phyloP scores from a whole-genome alignment of 495 filamentous ascomycete genomes.

The Trichoderma gamsii region DNA sequence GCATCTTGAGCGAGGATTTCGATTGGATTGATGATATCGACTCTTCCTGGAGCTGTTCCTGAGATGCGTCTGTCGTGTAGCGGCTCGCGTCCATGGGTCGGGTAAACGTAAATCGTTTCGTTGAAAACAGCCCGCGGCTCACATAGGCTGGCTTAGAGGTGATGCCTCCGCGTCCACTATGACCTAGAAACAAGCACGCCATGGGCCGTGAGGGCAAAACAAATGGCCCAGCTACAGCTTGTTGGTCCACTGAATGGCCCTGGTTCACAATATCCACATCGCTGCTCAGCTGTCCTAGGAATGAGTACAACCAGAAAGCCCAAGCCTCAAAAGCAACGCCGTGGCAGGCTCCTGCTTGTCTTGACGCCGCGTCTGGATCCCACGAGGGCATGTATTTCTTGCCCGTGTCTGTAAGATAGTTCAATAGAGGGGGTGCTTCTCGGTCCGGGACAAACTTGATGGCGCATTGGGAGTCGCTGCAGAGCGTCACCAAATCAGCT shows the following conservation, averaged over 20 bases:
- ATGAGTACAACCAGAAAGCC: constrained; percentile 18
- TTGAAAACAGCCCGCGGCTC: constrained; percentile 13
- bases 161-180: background rate
- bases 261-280: background rate
- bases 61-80: background rate
- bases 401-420: constrained; percentile 15
- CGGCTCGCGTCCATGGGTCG: background rate
- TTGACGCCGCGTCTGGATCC: background rate
- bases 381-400: constrained; percentile 9
- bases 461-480: constrained; percentile 5
- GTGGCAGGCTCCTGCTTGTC: constrained; percentile 9
- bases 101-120: constrained; percentile 16
- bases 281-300: constrained; percentile 11
- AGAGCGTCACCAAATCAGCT: constrained; percentile 9
- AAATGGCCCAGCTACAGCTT: constrained; percentile 15
- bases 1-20: background rate
- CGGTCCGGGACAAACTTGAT: background rate
- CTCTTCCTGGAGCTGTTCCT: background rate
- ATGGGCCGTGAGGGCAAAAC: constrained; percentile 16
- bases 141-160: constrained; percentile 5
- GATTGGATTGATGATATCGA: background rate
- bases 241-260: background rate
- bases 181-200: constrained; percentile 10
- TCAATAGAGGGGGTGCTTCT: background rate
- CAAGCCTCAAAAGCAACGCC: constrained; percentile 12